These are phyloP conservation scores for Camillea tinctor DNA, from an alignment of 2,329 filamentous ascomycete species.

Conservation along the genomic window DNA sequence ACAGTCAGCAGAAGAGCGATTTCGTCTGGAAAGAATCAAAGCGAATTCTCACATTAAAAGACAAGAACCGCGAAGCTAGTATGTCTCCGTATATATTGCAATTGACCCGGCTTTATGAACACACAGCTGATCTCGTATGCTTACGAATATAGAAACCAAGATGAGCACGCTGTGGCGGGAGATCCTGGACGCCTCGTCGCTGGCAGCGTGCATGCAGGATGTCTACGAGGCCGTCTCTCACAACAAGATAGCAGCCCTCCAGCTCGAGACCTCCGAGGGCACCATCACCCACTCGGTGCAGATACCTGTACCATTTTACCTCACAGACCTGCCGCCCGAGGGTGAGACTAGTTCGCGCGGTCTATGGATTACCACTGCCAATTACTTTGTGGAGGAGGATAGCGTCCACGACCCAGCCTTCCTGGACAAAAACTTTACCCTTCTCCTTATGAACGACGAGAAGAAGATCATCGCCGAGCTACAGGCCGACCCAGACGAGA, in stretches of 20 bases:
- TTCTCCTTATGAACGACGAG: constrained; percentile 82
- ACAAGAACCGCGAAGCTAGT: constrained; percentile 68
- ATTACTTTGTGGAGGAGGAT: constrained; percentile 69
- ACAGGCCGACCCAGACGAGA: constrained; percentile 72
- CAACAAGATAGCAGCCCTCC: constrained; percentile 82
- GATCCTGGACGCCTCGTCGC: constrained; percentile 69
- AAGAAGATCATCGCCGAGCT: constrained; percentile 71
- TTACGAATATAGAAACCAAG: constrained; percentile 44
- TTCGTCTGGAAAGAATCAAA: constrained; percentile 93
- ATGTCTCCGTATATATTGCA: constrained; percentile 28
- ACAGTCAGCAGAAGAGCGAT: constrained; percentile 83
- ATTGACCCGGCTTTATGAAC: not conserved
- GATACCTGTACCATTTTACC: constrained; percentile 65
- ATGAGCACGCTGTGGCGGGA: constrained; percentile 69
- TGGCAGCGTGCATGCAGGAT: constrained; percentile 80
- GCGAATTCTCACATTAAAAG: constrained; percentile 75
- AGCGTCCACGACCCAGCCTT: constrained; percentile 64
- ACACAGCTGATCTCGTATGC: constrained; percentile 17
- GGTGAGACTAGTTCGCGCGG: constrained; percentile 70
- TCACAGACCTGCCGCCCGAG: constrained; percentile 69
- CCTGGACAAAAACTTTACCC: constrained; percentile 80
- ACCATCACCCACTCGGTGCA: constrained; percentile 62
- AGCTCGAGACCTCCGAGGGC: constrained; percentile 64
- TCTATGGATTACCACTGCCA: constrained; percentile 84
- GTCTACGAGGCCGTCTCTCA: constrained; percentile 78